A percentile compares a stretch with the other conserved stretches of the same genome.
Evolutionary conservation across 2,329 filamentous ascomycete genomes (phyloP).

Genomic region (Phialocephala subalpina): DNA sequence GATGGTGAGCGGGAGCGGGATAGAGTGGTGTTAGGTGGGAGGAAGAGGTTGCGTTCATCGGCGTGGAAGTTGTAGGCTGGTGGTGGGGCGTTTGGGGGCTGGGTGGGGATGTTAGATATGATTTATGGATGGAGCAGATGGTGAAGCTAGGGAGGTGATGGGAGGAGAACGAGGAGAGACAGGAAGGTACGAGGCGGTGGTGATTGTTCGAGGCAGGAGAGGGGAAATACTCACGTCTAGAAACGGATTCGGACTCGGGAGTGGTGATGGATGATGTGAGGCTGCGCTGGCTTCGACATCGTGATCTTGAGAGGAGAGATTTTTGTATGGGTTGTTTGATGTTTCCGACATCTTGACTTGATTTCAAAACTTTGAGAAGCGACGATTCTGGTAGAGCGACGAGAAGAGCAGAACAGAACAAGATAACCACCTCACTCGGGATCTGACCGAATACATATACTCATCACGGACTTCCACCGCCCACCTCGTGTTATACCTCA

Average conservation of each 20-base stretch:
- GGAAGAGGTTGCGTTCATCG: slow-evolving; percentile 3
- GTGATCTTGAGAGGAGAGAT: neutral
- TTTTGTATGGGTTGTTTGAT: slow-evolving; percentile 6
- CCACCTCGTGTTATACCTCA: neutral
- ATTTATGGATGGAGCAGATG: neutral
- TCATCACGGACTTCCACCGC: neutral
- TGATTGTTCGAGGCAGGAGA: too few species aligned
- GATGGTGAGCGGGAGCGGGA: neutral
- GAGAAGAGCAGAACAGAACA: too few species aligned
- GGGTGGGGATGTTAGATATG: neutral
- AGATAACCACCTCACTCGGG: neutral
- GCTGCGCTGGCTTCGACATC: neutral
- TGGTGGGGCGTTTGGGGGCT: slow-evolving; percentile 7
- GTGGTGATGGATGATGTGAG: neutral
- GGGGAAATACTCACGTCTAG: slow-evolving; percentile 11
- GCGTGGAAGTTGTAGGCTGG: slow-evolving; percentile 22
- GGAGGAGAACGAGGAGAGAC: neutral
- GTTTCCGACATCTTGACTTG: slow-evolving; percentile 10
- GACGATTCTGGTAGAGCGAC: too few species aligned
- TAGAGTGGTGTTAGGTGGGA: slow-evolving; percentile 5
- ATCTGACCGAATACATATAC: neutral
- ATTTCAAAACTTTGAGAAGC: too few species aligned
- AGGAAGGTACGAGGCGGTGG: too few species aligned
- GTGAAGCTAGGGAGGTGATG: neutral
- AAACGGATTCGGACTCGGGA: slow-evolving; percentile 14